Base-by-base conservation (phyloP, 1,284 basidiomycete species). In the Ceratobasidium sp. region DNA sequence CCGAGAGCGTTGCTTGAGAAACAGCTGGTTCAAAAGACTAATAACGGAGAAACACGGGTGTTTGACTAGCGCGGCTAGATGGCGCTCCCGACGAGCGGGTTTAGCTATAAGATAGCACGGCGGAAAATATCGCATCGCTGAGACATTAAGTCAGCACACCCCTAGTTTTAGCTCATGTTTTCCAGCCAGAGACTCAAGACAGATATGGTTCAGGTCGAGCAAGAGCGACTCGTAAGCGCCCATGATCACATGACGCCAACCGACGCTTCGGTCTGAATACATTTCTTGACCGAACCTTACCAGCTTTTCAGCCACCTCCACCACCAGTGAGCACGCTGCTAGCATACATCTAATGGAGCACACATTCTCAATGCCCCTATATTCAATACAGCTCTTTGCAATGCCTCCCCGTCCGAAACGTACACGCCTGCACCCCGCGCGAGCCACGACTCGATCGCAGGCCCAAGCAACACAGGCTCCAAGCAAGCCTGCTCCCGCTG, bases 341-440 rank as follows among this genome's bases (percentile, higher is more conserved):
- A 53, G 56, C 56, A 58, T 58, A 58, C 56, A 58, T 16, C 56
- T 39, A 6, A 58, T 27, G 29, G 29, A 58, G 14, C 27, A 19
- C 29, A 16, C 27, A 34, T 39, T 27, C 27, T 58, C 14, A 58
- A 1, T 9, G 8, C n/a, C 9, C 24, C 8, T 31, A 19, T 16
- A 34, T 19, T 27, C 8, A 31, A 29, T 34, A 13, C 31, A 58
- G 51, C 14, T 46, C 22, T 54, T 22, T 51, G 27, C 37, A 39
- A 69, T 69, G 66, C 66, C 66, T 27, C 66, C 66, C 37, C 66
- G 66, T 37, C 53, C 66, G 29, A 69, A 69, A 39, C 66, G 66
- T 22, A 56, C 51, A 56, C 51, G 53, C 22, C 31, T 53, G n/a
- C 43, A 37, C 41, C 53, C 66, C 34, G 53, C 66, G 53, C 51